A percentile compares a stretch with the other conserved stretches of the same genome.
These are phyloP conservation scores for Boletales sp. DNA, from an alignment of 768 basidiomycete genomes.

Conservation along the genomic window DNA sequence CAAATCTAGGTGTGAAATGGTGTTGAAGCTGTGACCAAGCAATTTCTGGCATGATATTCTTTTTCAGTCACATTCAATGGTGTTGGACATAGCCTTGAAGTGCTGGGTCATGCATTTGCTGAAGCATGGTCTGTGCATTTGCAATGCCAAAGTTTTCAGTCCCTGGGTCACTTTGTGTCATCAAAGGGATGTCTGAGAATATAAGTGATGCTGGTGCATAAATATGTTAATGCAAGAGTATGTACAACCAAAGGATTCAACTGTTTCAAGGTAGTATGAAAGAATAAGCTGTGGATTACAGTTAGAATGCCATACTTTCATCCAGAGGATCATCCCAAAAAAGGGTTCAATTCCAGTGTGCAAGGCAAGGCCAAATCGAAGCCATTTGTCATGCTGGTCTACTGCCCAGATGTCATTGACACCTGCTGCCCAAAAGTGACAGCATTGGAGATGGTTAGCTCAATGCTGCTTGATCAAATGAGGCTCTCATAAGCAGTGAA, in stretches of 20 bases:
- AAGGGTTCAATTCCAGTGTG: slow-evolving; percentile 1
- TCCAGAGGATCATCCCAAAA: background rate
- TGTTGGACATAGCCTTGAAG: slow-evolving; percentile 40
- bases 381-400: slow-evolving; percentile 5
- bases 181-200: background rate
- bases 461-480: slow-evolving; percentile 18
- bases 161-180: slow-evolving; percentile 1
- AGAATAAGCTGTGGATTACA: background rate
- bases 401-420: slow-evolving; percentile 31
- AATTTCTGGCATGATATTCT: slow-evolving; percentile 43
- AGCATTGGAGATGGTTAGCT: slow-evolving; percentile 20
- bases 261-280: background rate
- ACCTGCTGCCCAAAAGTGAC: slow-evolving; percentile 38
- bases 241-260: background rate
- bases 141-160: slow-evolving; percentile 1
- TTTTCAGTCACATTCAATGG: slow-evolving; percentile 32
- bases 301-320: slow-evolving; percentile 5
- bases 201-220: background rate
- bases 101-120: slow-evolving; percentile 28
- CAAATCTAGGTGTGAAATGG: slow-evolving; percentile 34
- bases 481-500: slow-evolving; percentile 1
- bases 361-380: background rate
- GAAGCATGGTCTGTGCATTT: slow-evolving; percentile 1
- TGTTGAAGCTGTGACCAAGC: slow-evolving; percentile 36
- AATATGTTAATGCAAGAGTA: no score